Conservation (phyloP, 192 early-diverging fungal genomes). For the Umbelopsis sp. region DNA sequence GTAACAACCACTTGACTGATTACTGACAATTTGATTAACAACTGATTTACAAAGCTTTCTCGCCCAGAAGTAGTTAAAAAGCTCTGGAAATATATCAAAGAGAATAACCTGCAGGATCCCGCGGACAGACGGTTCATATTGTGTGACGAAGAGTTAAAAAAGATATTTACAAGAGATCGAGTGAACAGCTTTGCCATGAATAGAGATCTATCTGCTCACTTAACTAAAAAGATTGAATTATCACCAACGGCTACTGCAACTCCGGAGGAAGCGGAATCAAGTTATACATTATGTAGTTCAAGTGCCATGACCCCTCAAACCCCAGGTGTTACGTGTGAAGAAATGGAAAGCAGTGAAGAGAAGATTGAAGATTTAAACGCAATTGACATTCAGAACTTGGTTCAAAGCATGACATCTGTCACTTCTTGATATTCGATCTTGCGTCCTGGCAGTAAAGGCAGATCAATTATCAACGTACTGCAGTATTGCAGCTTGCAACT, state of each 20-base stretch:
- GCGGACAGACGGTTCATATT: conserved; percentile 54
- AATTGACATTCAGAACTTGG: neutral
- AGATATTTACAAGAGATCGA: conserved; percentile 50
- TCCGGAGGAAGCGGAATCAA: neutral
- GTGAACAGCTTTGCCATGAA: conserved; percentile 67
- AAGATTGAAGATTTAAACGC: neutral
- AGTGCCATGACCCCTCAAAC: conserved; percentile 15
- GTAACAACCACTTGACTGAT: neutral
- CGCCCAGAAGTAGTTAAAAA: conserved; percentile 63
- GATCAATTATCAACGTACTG: no score
- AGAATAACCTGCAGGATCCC: conserved; percentile 57
- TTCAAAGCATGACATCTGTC: conserved; percentile 15
- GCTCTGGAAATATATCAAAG: conserved; percentile 65
- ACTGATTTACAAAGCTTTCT: conserved; percentile 47
- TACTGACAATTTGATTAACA: neutral
- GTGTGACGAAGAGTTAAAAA: conserved; percentile 53
- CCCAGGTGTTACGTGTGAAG: conserved; percentile 19
- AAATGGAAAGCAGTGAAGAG: neutral
- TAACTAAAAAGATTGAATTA: conserved; percentile 44
- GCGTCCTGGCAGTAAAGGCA: no score
- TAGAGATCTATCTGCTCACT: conserved; percentile 56
- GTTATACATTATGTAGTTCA: neutral
- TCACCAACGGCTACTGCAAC: neutral
- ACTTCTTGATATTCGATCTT: neutral
- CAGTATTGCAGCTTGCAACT: no score